Conservation (phyloP, 805 yeast species). For the Spathaspora sp. region DNA sequence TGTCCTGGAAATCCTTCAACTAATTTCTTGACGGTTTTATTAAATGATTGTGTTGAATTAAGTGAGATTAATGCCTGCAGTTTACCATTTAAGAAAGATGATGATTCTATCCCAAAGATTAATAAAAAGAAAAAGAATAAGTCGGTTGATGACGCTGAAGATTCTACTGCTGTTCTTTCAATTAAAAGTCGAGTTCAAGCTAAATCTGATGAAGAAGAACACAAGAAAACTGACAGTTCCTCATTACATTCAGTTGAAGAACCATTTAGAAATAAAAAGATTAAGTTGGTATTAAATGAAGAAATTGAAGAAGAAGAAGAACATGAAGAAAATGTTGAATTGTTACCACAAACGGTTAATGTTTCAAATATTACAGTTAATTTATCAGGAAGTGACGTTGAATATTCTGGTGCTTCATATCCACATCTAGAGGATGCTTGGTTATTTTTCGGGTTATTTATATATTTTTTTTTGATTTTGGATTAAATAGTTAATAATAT, state of each 20-base stretch:
- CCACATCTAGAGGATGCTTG: neutral
- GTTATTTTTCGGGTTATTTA: neutral
- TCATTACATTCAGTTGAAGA: neutral
- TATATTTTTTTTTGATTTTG: neutral
- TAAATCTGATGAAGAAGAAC: neutral
- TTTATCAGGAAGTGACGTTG: neutral
- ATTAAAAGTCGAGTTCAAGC: neutral
- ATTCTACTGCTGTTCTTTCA: neutral
- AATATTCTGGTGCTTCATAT: neutral
- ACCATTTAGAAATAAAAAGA: conserved; percentile 5
- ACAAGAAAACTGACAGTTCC: neutral
- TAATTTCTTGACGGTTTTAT: conserved; percentile 42
- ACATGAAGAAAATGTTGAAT: neutral
- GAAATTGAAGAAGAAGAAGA: neutral
- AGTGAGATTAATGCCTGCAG: conserved; percentile 50
- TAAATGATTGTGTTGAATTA: conserved; percentile 43
- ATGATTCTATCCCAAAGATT: conserved; percentile 12
- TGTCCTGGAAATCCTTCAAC: conserved; percentile 49
- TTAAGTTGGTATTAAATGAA: conserved; percentile 1
- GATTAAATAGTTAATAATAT: neutral
- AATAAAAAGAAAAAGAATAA: neutral
- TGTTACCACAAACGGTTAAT: neutral
- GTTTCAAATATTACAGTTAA: neutral
- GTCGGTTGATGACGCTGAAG: neutral
- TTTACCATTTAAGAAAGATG: conserved; percentile 46